Base-by-base conservation (phyloP, 2,329 filamentous ascomycete genomes). In the Talaromyces sp. region DNA sequence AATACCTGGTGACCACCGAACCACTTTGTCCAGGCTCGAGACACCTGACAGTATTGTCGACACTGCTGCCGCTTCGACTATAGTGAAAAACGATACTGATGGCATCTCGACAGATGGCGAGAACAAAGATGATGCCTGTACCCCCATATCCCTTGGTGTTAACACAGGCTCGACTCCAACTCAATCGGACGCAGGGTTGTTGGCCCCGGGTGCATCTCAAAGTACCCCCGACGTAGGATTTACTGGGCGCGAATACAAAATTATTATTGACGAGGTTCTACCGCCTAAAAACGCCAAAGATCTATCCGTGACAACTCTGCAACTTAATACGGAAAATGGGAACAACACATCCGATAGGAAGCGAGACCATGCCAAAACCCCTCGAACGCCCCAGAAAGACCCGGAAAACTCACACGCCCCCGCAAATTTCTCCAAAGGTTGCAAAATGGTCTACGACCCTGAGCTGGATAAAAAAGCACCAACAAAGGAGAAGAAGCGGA, bases 391-490 rank as follows among this genome's bases (percentile, higher is more conserved):
- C 10, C 44, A 27, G n/a, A 47, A 10, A n/a, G 44, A 47, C 5
- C n/a, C 23, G 44, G 10, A 5, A 12, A 47, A 47, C 44, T 47
- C 44, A 47, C 23, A 5, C 14, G n/a, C 44, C 44, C 10, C 18
- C 23, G n/a, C 50, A 30, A 53, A 30, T 12, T 30, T 31, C 50
- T 8, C 50, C 50, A 85, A 83, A 75, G 86, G 85, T 66, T 81
- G 79, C 72, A 87, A 81, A 76, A 76, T 83, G 67, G 78, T 81
- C 65, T 89, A 86, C 76, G 87, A 89, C 75, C 87, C 87, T 51
- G 82, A 86, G 73, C 76, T 85, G 63, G 86, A 89, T 70, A 80
- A 79, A 68, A 84, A 82, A 68, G 73, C 84, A 34, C 73, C 81
- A 65, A 79, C 80, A 67, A 84, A 82, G 73, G 85, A 85, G 67